Evolutionary conservation across 257 asterid genomes (phyloP), one percentile per base, ranked within the genome.

Genomic region (Solanum sitiens): DNA sequence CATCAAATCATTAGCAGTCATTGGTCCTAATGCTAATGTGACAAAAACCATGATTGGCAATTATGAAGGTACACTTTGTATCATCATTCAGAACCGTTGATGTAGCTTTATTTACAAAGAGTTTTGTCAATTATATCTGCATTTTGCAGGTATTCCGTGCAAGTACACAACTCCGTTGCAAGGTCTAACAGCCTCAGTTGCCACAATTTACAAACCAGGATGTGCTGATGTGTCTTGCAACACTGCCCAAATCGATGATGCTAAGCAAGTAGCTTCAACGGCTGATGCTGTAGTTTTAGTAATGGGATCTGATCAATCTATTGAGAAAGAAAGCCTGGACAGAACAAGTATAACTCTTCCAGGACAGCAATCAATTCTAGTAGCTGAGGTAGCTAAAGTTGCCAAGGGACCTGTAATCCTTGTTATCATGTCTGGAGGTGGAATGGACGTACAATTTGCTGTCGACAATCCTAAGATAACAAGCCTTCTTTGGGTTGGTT

Each of bases 401-500:
- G 87, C 98, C 13, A 94, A 91, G 59, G 98, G 98, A 6, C 98
- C 98, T 1, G 97, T 96, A 63, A 91, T 96, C 87, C 96, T 96
- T 10, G 99, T 96, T 6, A 90, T 96, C 68, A 94, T 96, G 95
- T 95, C 98, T 1, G 99, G 98, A 25, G 98, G 99, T 59, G 98
- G 98, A 6, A 90, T 94, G 95, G 99, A 96, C 72, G 89, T 95
- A 13, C 95, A 92, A 85, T 95, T 97, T 75, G 98, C 98, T 1
- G 94, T 94, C 50, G 94, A 93, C n/a, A 91, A 93, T 85, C 97
- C 95, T 0, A 95, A 92, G 87, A 84, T 95, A 25, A 91, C 94
- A 1, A 95, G 98, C 95, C 95, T 97, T 35, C 86, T 97, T n/a
- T 97, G 99, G 98, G 98, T 93, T 83, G 99, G 98, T 16, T 97